Conservation (phyloP, 1,284 basidiomycete genomes). For the Trametes hirsuta region DNA sequence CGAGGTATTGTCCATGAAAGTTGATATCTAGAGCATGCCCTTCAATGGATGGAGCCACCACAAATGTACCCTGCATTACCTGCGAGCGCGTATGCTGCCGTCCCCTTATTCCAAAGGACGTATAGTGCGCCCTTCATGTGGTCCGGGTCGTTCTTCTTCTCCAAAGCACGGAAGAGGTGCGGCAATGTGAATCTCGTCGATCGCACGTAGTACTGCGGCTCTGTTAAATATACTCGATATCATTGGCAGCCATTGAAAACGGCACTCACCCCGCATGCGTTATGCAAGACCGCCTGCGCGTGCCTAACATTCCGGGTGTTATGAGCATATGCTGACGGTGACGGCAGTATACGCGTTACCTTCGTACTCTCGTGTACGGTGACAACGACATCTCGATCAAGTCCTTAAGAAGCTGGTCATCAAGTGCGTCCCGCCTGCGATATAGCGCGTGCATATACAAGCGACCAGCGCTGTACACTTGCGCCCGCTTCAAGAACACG, state of each 20-base stretch:
- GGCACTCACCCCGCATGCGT: slow-evolving; percentile 61
- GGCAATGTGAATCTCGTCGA: slow-evolving; percentile 79
- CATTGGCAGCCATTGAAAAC: neutral
- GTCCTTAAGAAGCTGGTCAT: slow-evolving; percentile 80
- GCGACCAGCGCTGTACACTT: slow-evolving; percentile 73
- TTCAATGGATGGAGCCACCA: neutral
- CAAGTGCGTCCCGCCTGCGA: slow-evolving; percentile 78
- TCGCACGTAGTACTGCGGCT: slow-evolving; percentile 74
- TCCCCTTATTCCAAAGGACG: slow-evolving; percentile 80
- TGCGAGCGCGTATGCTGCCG: slow-evolving; percentile 67
- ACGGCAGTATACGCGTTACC: slow-evolving; percentile 41
- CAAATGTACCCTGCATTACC: slow-evolving; percentile 43
- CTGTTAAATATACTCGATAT: slow-evolving; percentile 5
- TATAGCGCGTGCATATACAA: slow-evolving; percentile 82
- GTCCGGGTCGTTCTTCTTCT: slow-evolving; percentile 85
- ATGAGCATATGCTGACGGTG: neutral
- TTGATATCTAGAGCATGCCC: slow-evolving; percentile 54
- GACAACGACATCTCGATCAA: slow-evolving; percentile 87
- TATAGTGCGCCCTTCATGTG: slow-evolving; percentile 96
- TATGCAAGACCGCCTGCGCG: slow-evolving; percentile 74
- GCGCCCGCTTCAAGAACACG: slow-evolving; percentile 81
- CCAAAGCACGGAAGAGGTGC: slow-evolving; percentile 71
- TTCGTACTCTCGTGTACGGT: slow-evolving; percentile 79
- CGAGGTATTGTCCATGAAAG: slow-evolving; percentile 68
- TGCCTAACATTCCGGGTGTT: slow-evolving; percentile 46